Conservation (phyloP, 176 grass and related monocot genomes). For the Poa pratensis region DNA sequence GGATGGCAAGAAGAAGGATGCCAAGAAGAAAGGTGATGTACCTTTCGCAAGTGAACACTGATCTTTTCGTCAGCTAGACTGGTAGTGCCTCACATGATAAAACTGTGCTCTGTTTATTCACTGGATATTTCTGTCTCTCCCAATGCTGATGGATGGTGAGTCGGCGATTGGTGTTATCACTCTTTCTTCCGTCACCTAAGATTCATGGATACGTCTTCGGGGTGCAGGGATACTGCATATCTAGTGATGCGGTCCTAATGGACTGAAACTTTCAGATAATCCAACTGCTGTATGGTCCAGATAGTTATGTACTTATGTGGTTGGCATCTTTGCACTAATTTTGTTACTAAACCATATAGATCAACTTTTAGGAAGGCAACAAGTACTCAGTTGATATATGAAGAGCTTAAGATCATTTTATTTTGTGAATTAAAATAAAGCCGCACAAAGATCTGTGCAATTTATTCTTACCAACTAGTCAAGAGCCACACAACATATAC, state of each 20-base stretch:
- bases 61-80: neutral
- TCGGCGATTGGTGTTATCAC: neutral
- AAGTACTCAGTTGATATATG: conserved; percentile 2
- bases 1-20: conserved; percentile 52
- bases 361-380: neutral
- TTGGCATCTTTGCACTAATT: neutral
- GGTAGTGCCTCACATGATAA: neutral
- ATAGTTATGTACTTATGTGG: neutral
- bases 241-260: neutral
- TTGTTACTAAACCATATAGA: neutral
- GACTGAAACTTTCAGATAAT: neutral
- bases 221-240: neutral
- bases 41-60: neutral
- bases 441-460: neutral
- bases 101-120: neutral
- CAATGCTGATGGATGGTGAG: neutral
- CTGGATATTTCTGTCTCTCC: neutral
- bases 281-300: neutral
- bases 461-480: neutral
- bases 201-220: no score
- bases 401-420: neutral
- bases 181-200: neutral
- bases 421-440: neutral
- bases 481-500: neutral
- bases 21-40: conserved; percentile 54